These are phyloP conservation scores for Dactylonectria macrodidyma DNA, from an alignment of 2,329 filamentous ascomycete genomes.

Conservation along the genomic window DNA sequence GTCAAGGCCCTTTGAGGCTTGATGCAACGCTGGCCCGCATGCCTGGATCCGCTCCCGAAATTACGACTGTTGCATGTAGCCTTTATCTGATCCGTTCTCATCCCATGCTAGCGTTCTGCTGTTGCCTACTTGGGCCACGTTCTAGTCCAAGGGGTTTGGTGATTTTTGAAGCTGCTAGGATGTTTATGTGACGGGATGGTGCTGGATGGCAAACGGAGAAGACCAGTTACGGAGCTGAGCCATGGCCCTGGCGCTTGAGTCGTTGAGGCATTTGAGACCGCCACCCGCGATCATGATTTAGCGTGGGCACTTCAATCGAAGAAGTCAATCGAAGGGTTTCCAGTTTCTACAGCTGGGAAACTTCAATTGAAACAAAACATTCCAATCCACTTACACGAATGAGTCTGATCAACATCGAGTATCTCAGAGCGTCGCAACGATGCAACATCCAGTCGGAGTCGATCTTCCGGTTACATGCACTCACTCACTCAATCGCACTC, in stretches of 20 bases:
- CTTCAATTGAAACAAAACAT: neutral
- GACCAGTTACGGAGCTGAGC: neutral
- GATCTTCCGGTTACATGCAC: conserved; percentile 3
- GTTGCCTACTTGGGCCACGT: no score
- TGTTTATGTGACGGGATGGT: conserved; percentile 6
- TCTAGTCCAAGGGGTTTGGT: neutral
- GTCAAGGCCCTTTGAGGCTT: conserved; percentile 5
- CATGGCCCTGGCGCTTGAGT: neutral
- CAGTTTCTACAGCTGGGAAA: neutral
- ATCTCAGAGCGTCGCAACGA: neutral
- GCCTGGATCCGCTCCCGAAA: conserved; percentile 41
- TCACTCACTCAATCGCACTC: neutral
- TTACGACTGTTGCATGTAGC: conserved; percentile 38
- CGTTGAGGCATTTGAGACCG: conserved; percentile 8
- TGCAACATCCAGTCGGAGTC: neutral
- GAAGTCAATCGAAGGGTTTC: no score
- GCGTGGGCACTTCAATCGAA: no score
- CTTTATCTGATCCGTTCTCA: conserved; percentile 43
- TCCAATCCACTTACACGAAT: neutral
- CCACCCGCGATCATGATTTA: neutral
- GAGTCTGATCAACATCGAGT: neutral
- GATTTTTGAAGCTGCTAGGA: conserved; percentile 7
- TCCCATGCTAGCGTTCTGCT: conserved; percentile 12
- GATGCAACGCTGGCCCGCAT: conserved; percentile 33
- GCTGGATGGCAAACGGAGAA: neutral